phyloP scores from a whole-genome alignment of 129 eudicot species.

The Deinandra increscens region DNA sequence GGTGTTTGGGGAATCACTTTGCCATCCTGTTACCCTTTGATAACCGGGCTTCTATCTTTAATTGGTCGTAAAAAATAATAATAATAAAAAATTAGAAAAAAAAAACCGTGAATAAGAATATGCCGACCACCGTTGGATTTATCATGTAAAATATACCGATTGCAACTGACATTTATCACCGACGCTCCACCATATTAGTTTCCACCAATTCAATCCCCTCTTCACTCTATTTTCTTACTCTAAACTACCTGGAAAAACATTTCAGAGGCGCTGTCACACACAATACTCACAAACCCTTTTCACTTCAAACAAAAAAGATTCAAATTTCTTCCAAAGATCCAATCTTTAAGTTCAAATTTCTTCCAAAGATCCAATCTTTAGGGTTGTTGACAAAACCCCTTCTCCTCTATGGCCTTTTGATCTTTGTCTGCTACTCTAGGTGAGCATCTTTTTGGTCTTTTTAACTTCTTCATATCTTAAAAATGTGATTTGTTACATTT shows the following conservation, averaged over 20 bases:
- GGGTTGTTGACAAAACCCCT: constrained; percentile 21
- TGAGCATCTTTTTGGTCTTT: constrained; percentile 20
- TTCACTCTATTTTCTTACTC: constrained; percentile 23
- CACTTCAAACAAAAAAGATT: constrained; percentile 16
- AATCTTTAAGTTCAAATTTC: constrained; percentile 18
- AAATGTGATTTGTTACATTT: constrained; percentile 32
- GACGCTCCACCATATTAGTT: constrained; percentile 41
- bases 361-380: constrained; percentile 26
- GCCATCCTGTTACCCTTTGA: no score
- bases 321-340: constrained; percentile 27
- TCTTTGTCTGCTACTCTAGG: constrained; percentile 34
- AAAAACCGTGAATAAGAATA: no score
- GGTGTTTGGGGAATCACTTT: no score
- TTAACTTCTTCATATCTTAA: constrained; percentile 13
- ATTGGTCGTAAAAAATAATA: no score
- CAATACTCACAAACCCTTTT: constrained; percentile 11
- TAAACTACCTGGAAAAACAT: not conserved
- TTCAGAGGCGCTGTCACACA: not conserved
- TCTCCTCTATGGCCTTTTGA: constrained; percentile 34
- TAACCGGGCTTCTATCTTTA: no score
- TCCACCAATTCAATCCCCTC: constrained; percentile 25
- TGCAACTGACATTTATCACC: constrained; percentile 36
- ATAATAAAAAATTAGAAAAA: no score
- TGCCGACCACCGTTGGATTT: constrained; percentile 31
- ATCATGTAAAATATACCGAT: constrained; percentile 18